Evolutionary conservation across 768 basidiomycete genomes (phyloP).

Genomic region (Rhodocollybia butyracea): DNA sequence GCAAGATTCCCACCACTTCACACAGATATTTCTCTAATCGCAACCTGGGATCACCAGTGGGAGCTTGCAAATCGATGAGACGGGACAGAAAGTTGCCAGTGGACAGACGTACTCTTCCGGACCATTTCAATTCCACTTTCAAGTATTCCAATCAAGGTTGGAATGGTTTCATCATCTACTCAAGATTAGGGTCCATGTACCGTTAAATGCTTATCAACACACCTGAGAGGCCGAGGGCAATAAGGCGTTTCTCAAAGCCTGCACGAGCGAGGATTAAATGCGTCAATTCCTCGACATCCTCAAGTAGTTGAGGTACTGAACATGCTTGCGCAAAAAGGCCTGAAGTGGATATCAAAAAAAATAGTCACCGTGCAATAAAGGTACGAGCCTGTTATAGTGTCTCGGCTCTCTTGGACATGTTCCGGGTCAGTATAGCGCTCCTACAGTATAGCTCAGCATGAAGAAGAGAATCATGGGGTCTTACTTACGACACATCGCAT

Average conservation of each 20-base stretch:
- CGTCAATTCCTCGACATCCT: conserved; percentile 62
- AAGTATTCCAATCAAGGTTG: conserved; percentile 51
- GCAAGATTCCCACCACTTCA: conserved; percentile 54
- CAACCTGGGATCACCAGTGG: conserved; percentile 75
- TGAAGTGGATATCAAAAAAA: conserved; percentile 19
- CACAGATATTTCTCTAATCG: conserved; percentile 83
- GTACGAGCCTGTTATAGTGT: conserved; percentile 16
- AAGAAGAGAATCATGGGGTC: not conserved
- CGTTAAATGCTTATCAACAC: conserved; percentile 6
- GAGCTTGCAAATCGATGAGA: not conserved
- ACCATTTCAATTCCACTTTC: conserved; percentile 64
- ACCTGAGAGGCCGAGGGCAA: conserved; percentile 47
- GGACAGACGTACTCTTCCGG: conserved; percentile 41
- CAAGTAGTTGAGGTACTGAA: conserved; percentile 48
- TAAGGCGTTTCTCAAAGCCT: conserved; percentile 55
- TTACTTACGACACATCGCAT: conserved; percentile 62
- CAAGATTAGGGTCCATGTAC: not conserved
- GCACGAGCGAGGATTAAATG: conserved; percentile 62
- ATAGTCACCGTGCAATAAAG: not conserved
- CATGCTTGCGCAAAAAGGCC: conserved; percentile 60
- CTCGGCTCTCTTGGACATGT: conserved; percentile 25
- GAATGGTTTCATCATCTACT: conserved; percentile 45
- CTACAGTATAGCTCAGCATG: conserved; percentile 21
- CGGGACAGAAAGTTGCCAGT: not conserved
- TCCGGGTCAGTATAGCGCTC: conserved; percentile 39